Evolutionary conservation across 2,329 filamentous ascomycete genomes (phyloP).

Genomic region (Aspergillus carbonarius): DNA sequence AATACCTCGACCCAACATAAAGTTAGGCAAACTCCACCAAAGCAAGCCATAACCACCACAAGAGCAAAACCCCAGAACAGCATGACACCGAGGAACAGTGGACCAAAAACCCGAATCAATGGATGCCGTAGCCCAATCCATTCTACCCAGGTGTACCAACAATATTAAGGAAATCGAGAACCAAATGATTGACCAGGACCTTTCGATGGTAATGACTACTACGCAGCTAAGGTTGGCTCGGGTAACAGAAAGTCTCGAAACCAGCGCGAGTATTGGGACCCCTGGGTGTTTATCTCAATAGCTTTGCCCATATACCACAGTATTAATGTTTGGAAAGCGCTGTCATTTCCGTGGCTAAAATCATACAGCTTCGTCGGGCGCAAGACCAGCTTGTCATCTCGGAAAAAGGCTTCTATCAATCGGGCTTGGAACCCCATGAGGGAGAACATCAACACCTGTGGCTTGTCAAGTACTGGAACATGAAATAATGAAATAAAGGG

Average conservation of each 20-base stretch:
- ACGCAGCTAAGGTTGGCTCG: background rate
- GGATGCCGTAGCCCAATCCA: too few species aligned
- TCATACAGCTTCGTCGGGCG: slow-evolving; percentile 17
- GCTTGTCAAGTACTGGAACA: slow-evolving; percentile 1
- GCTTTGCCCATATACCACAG: background rate
- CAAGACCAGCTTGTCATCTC: slow-evolving; percentile 10
- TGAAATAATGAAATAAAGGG: background rate
- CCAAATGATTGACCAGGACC: background rate
- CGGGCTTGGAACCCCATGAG: slow-evolving; percentile 17
- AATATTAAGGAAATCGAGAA: background rate
- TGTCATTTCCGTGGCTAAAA: slow-evolving; percentile 8
- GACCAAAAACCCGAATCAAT: too few species aligned
- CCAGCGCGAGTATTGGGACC: background rate
- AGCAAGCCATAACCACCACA: too few species aligned
- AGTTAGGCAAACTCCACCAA: too few species aligned
- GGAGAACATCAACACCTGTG: slow-evolving; percentile 18
- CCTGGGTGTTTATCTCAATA: background rate
- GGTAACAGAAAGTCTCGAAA: background rate
- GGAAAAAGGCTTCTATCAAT: slow-evolving; percentile 17
- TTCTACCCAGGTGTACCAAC: background rate
- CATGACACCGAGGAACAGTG: too few species aligned
- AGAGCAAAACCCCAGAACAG: too few species aligned
- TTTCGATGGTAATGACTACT: background rate
- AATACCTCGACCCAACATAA: too few species aligned
- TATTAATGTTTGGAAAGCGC: slow-evolving; percentile 11